Evolutionary conservation across 2,329 filamentous ascomycete genomes (phyloP).

Genomic region (Neofusicoccum laricinum): DNA sequence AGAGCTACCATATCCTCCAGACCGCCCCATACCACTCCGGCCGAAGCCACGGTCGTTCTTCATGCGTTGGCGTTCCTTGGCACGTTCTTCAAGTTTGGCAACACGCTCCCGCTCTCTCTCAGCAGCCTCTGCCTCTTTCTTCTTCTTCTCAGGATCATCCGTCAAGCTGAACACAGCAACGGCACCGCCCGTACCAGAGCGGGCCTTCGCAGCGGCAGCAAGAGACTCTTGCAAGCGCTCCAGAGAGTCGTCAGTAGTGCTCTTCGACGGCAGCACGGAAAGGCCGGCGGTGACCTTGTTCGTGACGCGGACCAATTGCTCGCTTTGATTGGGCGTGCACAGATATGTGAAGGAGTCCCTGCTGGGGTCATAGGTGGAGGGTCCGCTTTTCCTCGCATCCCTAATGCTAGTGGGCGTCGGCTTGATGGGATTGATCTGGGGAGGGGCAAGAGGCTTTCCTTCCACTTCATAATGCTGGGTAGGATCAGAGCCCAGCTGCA

Average conservation of each 20-base stretch:
- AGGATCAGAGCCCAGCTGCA: conserved; percentile 68
- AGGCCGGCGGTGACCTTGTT: conserved; percentile 75
- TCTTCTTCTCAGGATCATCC: conserved; percentile 72
- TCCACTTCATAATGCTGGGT: conserved; percentile 71
- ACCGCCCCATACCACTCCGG: conserved; percentile 49
- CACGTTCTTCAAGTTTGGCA: conserved; percentile 29
- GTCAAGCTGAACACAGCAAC: conserved; percentile 67
- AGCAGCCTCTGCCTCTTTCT: conserved; percentile 68
- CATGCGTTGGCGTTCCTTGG: conserved; percentile 58
- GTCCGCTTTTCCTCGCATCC: conserved; percentile 17
- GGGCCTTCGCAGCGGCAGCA: conserved; percentile 59
- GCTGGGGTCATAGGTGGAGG: conserved; percentile 55
- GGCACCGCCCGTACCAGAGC: conserved; percentile 47
- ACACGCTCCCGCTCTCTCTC: conserved; percentile 70
- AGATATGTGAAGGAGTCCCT: conserved; percentile 76
- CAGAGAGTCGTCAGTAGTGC: conserved; percentile 68
- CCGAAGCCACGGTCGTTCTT: conserved; percentile 49
- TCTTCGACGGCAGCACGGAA: conserved; percentile 64
- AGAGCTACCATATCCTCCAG: conserved; percentile 56
- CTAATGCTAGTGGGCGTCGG: conserved; percentile 45
- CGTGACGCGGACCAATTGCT: conserved; percentile 67
- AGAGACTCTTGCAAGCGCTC: conserved; percentile 66
- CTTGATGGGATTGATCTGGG: conserved; percentile 48
- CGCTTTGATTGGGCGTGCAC: conserved; percentile 66
- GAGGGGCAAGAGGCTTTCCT: conserved; percentile 66